Conservation (phyloP, 169 alveolate species). For the Theileria sp. region DNA sequence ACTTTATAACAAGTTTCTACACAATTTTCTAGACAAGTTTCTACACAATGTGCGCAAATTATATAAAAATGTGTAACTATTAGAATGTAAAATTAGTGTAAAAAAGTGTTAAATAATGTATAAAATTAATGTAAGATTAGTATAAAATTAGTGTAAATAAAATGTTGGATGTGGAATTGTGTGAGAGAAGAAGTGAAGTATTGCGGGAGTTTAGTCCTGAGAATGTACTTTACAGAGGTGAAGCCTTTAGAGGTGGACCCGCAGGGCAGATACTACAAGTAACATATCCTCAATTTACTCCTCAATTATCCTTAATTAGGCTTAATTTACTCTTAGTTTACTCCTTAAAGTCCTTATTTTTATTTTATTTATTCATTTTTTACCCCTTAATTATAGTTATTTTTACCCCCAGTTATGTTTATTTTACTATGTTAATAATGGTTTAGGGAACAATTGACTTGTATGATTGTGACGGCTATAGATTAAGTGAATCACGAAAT, state of each 20-base stretch:
- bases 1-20: too few relatives aligned
- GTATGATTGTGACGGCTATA: constrained; percentile 35
- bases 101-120: too few relatives aligned
- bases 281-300: neutral
- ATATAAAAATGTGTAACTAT: too few relatives aligned
- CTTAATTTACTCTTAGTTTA: too few relatives aligned
- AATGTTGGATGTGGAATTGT: neutral
- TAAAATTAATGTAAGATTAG: neutral
- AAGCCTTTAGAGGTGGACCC: constrained; percentile 59
- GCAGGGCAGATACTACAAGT: constrained; percentile 57
- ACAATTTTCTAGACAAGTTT: too few relatives aligned
- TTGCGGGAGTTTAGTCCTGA: constrained; percentile 35
- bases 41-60: neutral
- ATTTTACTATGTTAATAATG: too few relatives aligned
- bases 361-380: too few relatives aligned
- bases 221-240: constrained; percentile 39
- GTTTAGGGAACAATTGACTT: constrained; percentile 54
- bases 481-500: neutral
- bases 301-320: too few relatives aligned
- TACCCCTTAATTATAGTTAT: too few relatives aligned
- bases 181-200: neutral
- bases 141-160: neutral
- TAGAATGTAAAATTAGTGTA: too few relatives aligned
- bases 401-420: too few relatives aligned
- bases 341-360: neutral